Evolutionary conservation across 805 yeast genomes (phyloP), one percentile per base, ranked within the genome.

Genomic region (Sugiyamaella lignohabitans): DNA sequence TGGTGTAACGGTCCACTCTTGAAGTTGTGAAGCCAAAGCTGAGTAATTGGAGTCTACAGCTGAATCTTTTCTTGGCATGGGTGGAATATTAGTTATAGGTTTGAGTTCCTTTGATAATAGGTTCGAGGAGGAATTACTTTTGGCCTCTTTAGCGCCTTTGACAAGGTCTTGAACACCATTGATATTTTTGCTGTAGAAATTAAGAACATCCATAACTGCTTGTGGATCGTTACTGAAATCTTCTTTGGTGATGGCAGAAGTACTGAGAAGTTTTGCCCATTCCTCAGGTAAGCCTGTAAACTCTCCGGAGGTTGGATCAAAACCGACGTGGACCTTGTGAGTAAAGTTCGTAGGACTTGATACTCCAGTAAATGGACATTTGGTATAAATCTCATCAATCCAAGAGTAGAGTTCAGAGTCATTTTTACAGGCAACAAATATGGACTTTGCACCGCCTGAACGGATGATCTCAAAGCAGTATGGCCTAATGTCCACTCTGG

Each of bases 281-380:
- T 87, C 95, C 23, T 78, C 82, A 0, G 98, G 98, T 38, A 93
- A 70, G 2, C 97, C 98, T 0, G 93, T 87, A 62, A 84, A 91
- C 38, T 85, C 84, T 10, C 96, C 96, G 18, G 87, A 77, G 52
- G 76, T 78, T 3, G 80, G 74, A 63, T 91, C 96, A 42, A 86
- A 82, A 20, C 95, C 96, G 6, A 93, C 98, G 59, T 93, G 98
- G 24, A 89, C 96, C 59, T 82, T 85, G 63, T 94, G 98, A 8
- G 95, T 87, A 64, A 91, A 91, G 64, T 91, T 89, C 16, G 91
- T 86, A 5, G 99, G 99, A 35, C 81, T 82, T 2, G 97, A 88
- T 3, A 42, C 45, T 34, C 71, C 71, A 18, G 65, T 60, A 21
- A 63, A 51, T 3, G 73, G 73, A 41, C 68, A 61, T 45, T 65